Conservation (phyloP, 345 rosid species). For the Rhodamnia argentea region DNA sequence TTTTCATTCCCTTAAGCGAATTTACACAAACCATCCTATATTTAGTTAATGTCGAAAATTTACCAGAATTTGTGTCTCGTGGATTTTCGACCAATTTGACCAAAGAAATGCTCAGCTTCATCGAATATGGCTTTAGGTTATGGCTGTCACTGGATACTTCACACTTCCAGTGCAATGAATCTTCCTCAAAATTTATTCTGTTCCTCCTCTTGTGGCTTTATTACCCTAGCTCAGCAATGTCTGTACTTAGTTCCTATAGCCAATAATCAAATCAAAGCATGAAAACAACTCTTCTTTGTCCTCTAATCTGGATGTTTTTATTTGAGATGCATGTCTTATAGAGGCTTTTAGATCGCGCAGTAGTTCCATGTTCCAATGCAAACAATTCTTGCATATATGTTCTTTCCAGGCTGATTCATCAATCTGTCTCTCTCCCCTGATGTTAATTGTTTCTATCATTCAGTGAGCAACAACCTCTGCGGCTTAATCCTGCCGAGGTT, state of each 20-base stretch:
- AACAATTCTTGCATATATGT: neutral
- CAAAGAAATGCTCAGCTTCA: neutral
- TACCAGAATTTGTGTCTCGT: neutral
- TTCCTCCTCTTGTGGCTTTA: neutral
- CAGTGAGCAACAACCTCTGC: conserved; percentile 98
- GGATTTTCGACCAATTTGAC: neutral
- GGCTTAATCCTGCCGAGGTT: conserved; percentile 76
- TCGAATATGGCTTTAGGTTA: neutral
- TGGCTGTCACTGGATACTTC: neutral
- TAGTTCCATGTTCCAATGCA: neutral
- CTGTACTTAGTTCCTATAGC: neutral
- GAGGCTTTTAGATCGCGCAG: neutral
- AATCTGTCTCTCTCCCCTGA: neutral
- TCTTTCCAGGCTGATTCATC: neutral
- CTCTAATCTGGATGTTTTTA: neutral
- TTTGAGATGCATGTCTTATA: neutral
- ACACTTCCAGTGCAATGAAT: neutral
- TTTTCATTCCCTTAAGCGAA: neutral
- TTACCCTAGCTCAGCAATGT: neutral
- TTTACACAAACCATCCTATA: neutral
- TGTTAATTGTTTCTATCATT: conserved; percentile 6
- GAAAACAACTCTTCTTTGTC: neutral
- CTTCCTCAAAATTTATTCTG: neutral
- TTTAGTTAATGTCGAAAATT: neutral
- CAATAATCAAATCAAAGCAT: neutral